Base-by-base conservation (phyloP, 495 filamentous ascomycete genomes). In the Tuber borchii region DNA sequence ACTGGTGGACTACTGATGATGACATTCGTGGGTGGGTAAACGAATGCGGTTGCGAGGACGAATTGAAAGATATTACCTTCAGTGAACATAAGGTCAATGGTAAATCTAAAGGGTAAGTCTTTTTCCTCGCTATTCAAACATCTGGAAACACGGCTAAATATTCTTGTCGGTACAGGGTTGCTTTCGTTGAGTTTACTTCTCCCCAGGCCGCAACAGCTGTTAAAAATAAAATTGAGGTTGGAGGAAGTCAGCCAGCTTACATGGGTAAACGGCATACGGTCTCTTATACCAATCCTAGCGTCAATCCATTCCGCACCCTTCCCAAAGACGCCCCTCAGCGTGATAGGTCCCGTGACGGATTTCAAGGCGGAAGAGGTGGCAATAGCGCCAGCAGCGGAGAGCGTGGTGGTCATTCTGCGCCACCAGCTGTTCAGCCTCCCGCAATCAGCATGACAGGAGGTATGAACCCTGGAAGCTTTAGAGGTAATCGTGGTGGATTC, bases 81-180 rank as follows among this genome's bases (percentile, higher is more conserved):
- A 97, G 91, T 77, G 95, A 99, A 83, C 95, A 98, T 84, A 99
- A 99, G 84, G 93, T 98, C 20, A 99, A 99, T 80, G 95, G 95
- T 73, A 99, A 99, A 84, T 95, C 93, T 83, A 97, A 97, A 85
- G 94, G 95, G 95, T 97, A 87, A 79, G 91, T 84, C 37, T n/a
- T 26, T 71, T 65, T 74, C 70, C 40, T 42, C 40, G 34, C 22
- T 73, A 43, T 71, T 19, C 26, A 19, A 39, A 2, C 34, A 68
- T 42, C 37, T 72, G 39, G 37, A 43, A 69, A 20, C 26, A 16
- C 61, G 20, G 70, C 42, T 26, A 26, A 48, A 79, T 44, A 34
- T 65, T 44, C 26, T 31, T 22, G 40, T 43, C 31, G 43, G 72
- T 73, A 78, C 82, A 97, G 95, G 9, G 94, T 97, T 91, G 93